Conservation (phyloP, 495 filamentous ascomycete genomes). For the Xylaria cubensis region DNA sequence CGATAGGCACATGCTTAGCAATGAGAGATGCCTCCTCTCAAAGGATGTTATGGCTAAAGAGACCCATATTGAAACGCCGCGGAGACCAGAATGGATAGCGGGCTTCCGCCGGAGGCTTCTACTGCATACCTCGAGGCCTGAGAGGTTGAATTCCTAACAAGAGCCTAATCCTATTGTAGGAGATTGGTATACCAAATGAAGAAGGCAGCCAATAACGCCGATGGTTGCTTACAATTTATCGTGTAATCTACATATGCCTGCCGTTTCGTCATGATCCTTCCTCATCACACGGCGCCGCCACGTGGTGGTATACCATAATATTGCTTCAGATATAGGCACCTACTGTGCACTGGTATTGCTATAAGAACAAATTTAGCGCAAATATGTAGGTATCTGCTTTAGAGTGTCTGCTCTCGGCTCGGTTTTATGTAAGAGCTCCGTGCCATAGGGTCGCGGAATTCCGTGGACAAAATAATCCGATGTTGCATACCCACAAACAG, state of each 20-base stretch:
- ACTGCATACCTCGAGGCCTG: not conserved
- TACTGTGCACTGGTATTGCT: not conserved
- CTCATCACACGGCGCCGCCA: not conserved
- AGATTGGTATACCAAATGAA: not conserved
- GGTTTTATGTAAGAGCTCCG: slow-evolving; percentile 9
- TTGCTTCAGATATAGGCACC: not conserved
- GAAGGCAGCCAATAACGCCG: slow-evolving; percentile 5
- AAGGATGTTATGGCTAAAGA: not conserved
- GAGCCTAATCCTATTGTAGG: not conserved
- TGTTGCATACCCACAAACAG: not conserved
- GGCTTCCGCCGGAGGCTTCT: not conserved
- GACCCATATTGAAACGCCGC: not conserved
- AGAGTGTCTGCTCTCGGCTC: not conserved
- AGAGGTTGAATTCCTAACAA: not conserved
- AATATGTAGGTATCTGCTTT: not conserved
- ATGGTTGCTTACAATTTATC: not conserved
- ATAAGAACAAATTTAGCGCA: not conserved
- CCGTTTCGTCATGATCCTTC: slow-evolving; percentile 2
- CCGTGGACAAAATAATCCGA: not conserved
- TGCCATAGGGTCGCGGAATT: slow-evolving; percentile 6
- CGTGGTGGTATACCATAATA: not conserved
- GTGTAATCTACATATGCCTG: not conserved
- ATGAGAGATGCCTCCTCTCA: not conserved
- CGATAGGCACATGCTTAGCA: not conserved
- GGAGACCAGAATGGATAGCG: not conserved